These are phyloP conservation scores for Boeremia lycopersici DNA, from an alignment of 2,329 filamentous ascomycete genomes.

Conservation along the genomic window DNA sequence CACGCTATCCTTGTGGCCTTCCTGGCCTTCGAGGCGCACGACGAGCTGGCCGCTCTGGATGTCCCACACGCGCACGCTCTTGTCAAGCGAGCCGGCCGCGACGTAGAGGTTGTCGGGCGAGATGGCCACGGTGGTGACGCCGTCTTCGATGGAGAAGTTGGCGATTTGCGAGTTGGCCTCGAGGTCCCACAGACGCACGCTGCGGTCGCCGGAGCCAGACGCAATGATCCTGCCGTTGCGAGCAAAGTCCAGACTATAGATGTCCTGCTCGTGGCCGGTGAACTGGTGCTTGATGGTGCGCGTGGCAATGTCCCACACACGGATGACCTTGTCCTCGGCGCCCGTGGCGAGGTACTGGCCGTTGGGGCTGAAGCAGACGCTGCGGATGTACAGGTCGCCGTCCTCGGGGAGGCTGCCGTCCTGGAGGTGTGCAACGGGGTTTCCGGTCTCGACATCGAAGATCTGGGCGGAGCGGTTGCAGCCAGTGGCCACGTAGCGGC, in stretches of 20 bases:
- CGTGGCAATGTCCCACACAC: slow-evolving; percentile 91
- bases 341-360: slow-evolving; percentile 93
- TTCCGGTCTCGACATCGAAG: slow-evolving; percentile 86
- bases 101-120: slow-evolving; percentile 94
- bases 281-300: slow-evolving; percentile 91
- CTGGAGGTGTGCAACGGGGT: slow-evolving; percentile 87
- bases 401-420: slow-evolving; percentile 86
- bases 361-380: slow-evolving; percentile 98
- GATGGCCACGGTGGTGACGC: slow-evolving; percentile 96
- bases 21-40: slow-evolving; percentile 88
- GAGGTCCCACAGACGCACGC: slow-evolving; percentile 95
- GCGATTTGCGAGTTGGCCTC: slow-evolving; percentile 81
- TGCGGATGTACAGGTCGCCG: slow-evolving; percentile 94
- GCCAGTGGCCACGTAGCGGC: slow-evolving; percentile 93
- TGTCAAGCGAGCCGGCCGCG: slow-evolving; percentile 92
- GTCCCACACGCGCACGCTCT: slow-evolving; percentile 98
- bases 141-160: slow-evolving; percentile 91
- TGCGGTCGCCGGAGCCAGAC: slow-evolving; percentile 92
- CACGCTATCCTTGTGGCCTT: slow-evolving; percentile 95
- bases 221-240: slow-evolving; percentile 93
- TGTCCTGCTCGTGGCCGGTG: slow-evolving; percentile 97
- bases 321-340: slow-evolving; percentile 95
- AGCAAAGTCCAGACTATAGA: slow-evolving; percentile 95
- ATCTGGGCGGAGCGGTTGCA: slow-evolving; percentile 99
- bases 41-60: slow-evolving; percentile 83